Conservation (phyloP, 148 eudicot genomes). For the Rheum nobile region DNA sequence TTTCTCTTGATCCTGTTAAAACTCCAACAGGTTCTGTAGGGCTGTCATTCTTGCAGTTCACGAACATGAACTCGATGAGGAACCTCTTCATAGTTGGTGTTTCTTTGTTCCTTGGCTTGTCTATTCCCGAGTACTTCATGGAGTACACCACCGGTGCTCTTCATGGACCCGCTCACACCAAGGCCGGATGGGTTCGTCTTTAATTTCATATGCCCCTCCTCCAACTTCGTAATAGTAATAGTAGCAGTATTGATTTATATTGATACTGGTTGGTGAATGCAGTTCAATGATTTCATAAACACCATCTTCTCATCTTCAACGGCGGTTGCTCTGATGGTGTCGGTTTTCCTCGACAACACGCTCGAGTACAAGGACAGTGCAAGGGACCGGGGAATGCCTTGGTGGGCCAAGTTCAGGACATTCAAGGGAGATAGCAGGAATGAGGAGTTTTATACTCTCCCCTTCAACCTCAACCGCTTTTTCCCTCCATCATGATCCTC, state of each 20-base stretch:
- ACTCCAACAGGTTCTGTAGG: slow-evolving; percentile 65
- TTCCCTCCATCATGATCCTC: slow-evolving; percentile 76
- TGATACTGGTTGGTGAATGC: slow-evolving; percentile 20
- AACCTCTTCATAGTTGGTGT: slow-evolving; percentile 86
- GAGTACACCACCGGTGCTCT: slow-evolving; percentile 63
- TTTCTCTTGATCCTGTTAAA: background rate
- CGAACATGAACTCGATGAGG: slow-evolving; percentile 98
- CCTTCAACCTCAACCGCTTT: slow-evolving; percentile 87
- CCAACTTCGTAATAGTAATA: too few relatives aligned
- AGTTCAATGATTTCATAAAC: slow-evolving; percentile 91
- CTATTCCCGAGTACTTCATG: slow-evolving; percentile 85
- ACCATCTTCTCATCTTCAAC: slow-evolving; percentile 88
- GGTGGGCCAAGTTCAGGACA: slow-evolving; percentile 95
- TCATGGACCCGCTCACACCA: slow-evolving; percentile 90
- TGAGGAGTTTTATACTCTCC: slow-evolving; percentile 92
- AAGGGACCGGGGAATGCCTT: slow-evolving; percentile 87
- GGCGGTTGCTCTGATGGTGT: slow-evolving; percentile 69
- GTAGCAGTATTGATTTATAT: background rate
- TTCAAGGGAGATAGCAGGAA: slow-evolving; percentile 92
- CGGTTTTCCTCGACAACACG: slow-evolving; percentile 90
- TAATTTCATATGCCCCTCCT: background rate
- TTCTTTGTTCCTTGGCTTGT: slow-evolving; percentile 77
- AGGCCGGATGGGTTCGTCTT: slow-evolving; percentile 81
- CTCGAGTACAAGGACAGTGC: slow-evolving; percentile 90
- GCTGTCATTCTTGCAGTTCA: slow-evolving; percentile 89